Percentiles rank a stretch among this genome's conserved stretches.
phyloP scores from a whole-genome alignment of 768 basidiomycete species.

The Calocybe cyanea region DNA sequence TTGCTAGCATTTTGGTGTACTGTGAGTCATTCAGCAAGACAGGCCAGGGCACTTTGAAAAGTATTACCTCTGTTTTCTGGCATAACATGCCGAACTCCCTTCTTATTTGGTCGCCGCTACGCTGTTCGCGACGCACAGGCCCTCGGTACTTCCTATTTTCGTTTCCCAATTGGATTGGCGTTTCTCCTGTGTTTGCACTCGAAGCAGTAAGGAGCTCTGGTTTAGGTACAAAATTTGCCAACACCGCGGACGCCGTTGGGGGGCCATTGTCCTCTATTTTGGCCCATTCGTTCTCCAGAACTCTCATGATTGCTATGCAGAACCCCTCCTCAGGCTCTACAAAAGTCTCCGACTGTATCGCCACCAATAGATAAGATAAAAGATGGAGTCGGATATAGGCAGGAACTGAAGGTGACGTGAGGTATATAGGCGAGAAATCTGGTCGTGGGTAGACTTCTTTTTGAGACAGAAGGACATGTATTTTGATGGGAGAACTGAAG shows the following conservation, averaged over 20 bases:
- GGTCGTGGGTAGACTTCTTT: constrained; percentile 39
- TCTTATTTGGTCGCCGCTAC: constrained; percentile 46
- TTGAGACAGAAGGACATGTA: constrained; percentile 61
- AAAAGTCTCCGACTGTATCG: constrained; percentile 50
- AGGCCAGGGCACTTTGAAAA: background rate
- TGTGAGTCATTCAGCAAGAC: constrained; percentile 13
- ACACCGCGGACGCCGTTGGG: constrained; percentile 67
- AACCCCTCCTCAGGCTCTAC: constrained; percentile 69
- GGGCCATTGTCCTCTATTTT: constrained; percentile 64
- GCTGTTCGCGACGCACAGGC: constrained; percentile 31
- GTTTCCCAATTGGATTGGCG: background rate
- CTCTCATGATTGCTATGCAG: constrained; percentile 63
- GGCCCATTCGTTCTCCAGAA: constrained; percentile 71
- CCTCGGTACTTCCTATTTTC: constrained; percentile 18
- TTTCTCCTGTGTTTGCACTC: constrained; percentile 7
- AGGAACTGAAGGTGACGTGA: constrained; percentile 65
- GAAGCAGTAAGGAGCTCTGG: constrained; percentile 7
- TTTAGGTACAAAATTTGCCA: constrained; percentile 53
- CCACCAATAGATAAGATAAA: constrained; percentile 58
- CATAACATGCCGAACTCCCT: constrained; percentile 47
- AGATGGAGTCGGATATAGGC: constrained; percentile 84
- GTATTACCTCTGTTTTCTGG: constrained; percentile 32
- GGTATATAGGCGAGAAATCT: constrained; percentile 65
- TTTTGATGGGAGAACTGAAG: constrained; percentile 57
- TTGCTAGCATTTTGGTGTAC: constrained; percentile 54